Conservation (phyloP, 257 asterid species). For the Capsicum baccatum region DNA sequence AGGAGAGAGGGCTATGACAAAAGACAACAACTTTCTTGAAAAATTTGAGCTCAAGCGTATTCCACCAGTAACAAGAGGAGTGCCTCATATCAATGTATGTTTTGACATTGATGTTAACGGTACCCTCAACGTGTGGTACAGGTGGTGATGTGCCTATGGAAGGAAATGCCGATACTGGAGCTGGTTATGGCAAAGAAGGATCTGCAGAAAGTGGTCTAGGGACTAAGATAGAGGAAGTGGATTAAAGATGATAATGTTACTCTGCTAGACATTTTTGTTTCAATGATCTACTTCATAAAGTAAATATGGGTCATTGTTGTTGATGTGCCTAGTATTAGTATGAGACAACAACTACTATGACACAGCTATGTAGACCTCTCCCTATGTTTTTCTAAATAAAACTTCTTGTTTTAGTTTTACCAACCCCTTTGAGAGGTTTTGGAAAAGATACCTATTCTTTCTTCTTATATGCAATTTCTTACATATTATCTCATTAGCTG, state of each 20-base stretch:
- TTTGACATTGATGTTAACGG: slow-evolving; percentile 58
- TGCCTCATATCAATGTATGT: slow-evolving; percentile 57
- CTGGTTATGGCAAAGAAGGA: not conserved
- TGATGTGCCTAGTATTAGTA: not conserved
- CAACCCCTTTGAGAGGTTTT: not conserved
- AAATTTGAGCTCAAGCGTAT: slow-evolving; percentile 58
- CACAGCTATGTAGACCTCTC: slow-evolving; percentile 10
- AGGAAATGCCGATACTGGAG: slow-evolving; percentile 43
- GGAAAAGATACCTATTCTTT: not conserved
- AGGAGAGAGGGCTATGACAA: not conserved
- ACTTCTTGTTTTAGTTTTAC: not conserved
- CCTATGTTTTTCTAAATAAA: not conserved
- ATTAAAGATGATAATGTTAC: slow-evolving; percentile 33
- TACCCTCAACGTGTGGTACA: slow-evolving; percentile 42
- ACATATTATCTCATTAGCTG: not conserved
- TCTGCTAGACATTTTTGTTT: not conserved
- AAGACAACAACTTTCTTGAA: slow-evolving; percentile 58
- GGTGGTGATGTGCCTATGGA: slow-evolving; percentile 52
- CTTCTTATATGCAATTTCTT: slow-evolving; percentile 8
- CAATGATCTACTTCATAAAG: not conserved
- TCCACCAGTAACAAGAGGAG: slow-evolving; percentile 57
- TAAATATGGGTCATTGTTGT: not conserved
- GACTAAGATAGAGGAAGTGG: slow-evolving; percentile 66
- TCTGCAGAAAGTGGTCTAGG: slow-evolving; percentile 36
- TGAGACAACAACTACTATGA: not conserved